A percentile compares a stretch with the other conserved stretches of the same genome.
phyloP scores from a whole-genome alignment of 805 yeast species.

The Wickerhamiella sorbophila region DNA sequence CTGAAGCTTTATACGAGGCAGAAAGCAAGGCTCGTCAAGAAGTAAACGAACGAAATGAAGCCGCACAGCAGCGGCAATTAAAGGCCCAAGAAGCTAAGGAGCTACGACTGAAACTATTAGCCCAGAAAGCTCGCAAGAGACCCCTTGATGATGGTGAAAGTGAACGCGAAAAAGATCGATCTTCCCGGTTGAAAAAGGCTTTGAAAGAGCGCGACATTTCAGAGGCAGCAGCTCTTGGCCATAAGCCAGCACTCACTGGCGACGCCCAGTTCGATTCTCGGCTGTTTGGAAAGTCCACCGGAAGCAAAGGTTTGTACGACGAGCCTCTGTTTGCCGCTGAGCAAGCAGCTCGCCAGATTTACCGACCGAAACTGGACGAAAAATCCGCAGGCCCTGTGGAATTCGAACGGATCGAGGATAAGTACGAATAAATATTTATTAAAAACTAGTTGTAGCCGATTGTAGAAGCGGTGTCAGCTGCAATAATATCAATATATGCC shows the following conservation, averaged over 20 bases:
- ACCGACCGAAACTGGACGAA: slow-evolving; percentile 29
- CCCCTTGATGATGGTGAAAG: slow-evolving; percentile 30
- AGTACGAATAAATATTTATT: background rate
- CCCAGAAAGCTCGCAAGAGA: slow-evolving; percentile 28
- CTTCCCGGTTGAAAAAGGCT: slow-evolving; percentile 33
- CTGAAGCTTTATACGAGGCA: slow-evolving; percentile 60
- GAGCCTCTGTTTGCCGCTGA: slow-evolving; percentile 42
- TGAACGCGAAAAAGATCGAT: slow-evolving; percentile 22
- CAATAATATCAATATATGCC: background rate
- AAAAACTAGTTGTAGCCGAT: background rate
- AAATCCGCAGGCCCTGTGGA: slow-evolving; percentile 32
- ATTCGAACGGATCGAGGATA: slow-evolving; percentile 28
- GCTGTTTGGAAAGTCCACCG: slow-evolving; percentile 36
- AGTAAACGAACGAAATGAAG: slow-evolving; percentile 29
- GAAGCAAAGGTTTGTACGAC: slow-evolving; percentile 37
- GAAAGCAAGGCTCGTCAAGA: slow-evolving; percentile 47
- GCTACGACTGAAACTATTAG: slow-evolving; percentile 30
- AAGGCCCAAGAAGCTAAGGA: slow-evolving; percentile 15
- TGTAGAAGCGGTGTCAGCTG: background rate
- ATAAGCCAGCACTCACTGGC: slow-evolving; percentile 24
- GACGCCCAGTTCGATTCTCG: slow-evolving; percentile 47
- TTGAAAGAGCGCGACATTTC: slow-evolving; percentile 42
- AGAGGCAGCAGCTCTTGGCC: slow-evolving; percentile 40
- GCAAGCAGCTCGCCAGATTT: slow-evolving; percentile 36
- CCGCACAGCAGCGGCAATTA: background rate